These are phyloP conservation scores for Gastrodia elata DNA, from an alignment of 106 monocot genomes.

Conservation along the genomic window DNA sequence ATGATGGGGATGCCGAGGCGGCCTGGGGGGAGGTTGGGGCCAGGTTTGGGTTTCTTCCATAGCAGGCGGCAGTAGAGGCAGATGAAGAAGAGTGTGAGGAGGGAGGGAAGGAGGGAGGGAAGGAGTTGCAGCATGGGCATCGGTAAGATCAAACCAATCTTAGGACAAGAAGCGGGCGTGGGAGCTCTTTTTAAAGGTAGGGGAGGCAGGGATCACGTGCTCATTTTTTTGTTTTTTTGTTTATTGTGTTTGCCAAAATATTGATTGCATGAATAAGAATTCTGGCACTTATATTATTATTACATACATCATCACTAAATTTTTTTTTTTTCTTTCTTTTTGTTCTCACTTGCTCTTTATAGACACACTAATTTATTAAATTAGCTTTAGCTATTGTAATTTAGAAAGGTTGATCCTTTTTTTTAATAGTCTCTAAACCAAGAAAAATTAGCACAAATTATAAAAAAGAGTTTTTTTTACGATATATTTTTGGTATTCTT, in stretches of 20 bases:
- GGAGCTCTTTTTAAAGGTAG: not conserved
- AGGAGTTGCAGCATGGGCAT: constrained; percentile 5
- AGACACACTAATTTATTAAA: too few relatives aligned
- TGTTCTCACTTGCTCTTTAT: too few relatives aligned
- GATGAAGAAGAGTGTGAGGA: constrained; percentile 25
- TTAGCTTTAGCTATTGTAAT: too few relatives aligned
- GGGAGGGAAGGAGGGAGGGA: constrained; percentile 18
- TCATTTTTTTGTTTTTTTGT: not conserved
- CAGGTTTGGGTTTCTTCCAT: constrained; percentile 9
- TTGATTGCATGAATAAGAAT: too few relatives aligned
- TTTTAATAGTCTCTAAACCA: too few relatives aligned
- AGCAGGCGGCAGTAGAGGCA: constrained; percentile 10
- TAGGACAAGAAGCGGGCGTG: not conserved
- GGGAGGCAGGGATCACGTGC: not conserved
- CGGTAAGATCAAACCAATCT: not conserved
- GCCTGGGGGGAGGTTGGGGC: constrained; percentile 50
- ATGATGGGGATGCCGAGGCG: constrained; percentile 44
- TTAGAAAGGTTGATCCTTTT: too few relatives aligned
- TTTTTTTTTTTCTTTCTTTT: too few relatives aligned
- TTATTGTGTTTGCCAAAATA: not conserved
- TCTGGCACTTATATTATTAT: too few relatives aligned
- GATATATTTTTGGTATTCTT: too few relatives aligned
- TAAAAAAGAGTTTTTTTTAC: too few relatives aligned
- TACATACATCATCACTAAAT: too few relatives aligned
- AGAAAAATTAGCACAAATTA: too few relatives aligned